Percentiles rank a stretch among this genome's conserved stretches.
These are phyloP conservation scores for Calocybe indica DNA, from an alignment of 768 basidiomycete species.

Conservation along the genomic window DNA sequence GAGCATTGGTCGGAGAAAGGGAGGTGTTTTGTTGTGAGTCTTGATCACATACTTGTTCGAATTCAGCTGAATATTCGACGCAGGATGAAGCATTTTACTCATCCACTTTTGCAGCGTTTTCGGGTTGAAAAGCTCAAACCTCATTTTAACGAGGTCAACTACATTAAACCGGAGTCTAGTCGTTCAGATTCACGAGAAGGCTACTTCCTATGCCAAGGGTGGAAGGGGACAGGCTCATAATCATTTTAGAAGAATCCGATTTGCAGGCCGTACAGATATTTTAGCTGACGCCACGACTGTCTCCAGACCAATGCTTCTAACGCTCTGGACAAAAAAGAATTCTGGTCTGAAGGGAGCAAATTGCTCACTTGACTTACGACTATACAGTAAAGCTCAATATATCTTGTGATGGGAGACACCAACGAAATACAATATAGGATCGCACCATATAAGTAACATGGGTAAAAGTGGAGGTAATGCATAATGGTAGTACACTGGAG, in stretches of 20 bases:
- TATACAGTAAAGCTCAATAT: too few species aligned
- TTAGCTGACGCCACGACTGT: too few species aligned
- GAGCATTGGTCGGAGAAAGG: slow-evolving; percentile 32
- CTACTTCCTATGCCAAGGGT: slow-evolving; percentile 84
- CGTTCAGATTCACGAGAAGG: slow-evolving; percentile 74
- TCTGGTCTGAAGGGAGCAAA: too few species aligned
- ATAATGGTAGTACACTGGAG: too few species aligned
- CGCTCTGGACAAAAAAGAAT: too few species aligned
- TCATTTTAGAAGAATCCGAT: not conserved
- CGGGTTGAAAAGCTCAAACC: slow-evolving; percentile 49
- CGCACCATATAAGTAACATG: too few species aligned
- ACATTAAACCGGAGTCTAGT: slow-evolving; percentile 79
- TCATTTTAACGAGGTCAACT: slow-evolving; percentile 60
- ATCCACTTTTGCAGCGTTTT: slow-evolving; percentile 69
- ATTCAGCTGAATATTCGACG: slow-evolving; percentile 1
- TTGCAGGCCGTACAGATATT: too few species aligned
- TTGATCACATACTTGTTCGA: slow-evolving; percentile 3
- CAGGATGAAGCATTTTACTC: slow-evolving; percentile 83
- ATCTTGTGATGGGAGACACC: too few species aligned
- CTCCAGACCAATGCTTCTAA: too few species aligned
- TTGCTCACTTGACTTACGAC: too few species aligned
- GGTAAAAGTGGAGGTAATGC: too few species aligned
- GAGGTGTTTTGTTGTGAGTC: slow-evolving; percentile 56
- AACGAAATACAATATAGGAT: too few species aligned
- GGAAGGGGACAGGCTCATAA: slow-evolving; percentile 24